Conservation (phyloP, 257 asterid species). For the Nicotiana tomentosiformis region DNA sequence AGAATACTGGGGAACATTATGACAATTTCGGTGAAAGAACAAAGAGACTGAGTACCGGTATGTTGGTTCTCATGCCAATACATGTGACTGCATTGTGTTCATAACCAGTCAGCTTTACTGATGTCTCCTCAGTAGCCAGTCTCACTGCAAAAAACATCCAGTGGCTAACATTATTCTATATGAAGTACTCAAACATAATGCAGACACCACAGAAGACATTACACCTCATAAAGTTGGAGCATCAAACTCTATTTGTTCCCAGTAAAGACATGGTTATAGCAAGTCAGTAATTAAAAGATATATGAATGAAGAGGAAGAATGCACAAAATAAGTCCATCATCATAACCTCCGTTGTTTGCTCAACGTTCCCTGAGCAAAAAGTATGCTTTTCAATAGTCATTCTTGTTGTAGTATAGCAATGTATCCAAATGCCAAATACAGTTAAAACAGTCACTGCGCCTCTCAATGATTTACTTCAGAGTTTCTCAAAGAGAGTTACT, state of each 20-base stretch:
- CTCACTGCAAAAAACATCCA: slow-evolving; percentile 54
- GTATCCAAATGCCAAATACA: neutral
- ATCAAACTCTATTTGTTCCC: neutral
- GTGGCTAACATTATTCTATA: neutral
- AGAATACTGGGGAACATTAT: slow-evolving; percentile 2
- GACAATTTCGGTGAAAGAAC: neutral
- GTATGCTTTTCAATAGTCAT: neutral
- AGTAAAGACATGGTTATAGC: neutral
- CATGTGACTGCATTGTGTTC: slow-evolving; percentile 84
- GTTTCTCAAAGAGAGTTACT: neutral
- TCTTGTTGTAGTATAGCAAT: neutral
- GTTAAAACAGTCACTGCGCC: neutral
- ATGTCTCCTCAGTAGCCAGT: slow-evolving; percentile 82
- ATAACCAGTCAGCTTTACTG: slow-evolving; percentile 68
- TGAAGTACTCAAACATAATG: neutral
- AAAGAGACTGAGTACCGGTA: slow-evolving; percentile 49
- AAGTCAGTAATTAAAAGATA: neutral
- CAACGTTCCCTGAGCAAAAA: neutral
- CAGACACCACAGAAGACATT: neutral
- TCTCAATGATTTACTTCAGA: neutral
- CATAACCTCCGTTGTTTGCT: neutral
- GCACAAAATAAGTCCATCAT: neutral
- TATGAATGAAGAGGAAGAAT: neutral
- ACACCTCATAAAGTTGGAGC: neutral
- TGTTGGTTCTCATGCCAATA: slow-evolving; percentile 83